Conservation (phyloP, 2,329 filamentous ascomycete species). For the Calonectria pseudoreteaudii region DNA sequence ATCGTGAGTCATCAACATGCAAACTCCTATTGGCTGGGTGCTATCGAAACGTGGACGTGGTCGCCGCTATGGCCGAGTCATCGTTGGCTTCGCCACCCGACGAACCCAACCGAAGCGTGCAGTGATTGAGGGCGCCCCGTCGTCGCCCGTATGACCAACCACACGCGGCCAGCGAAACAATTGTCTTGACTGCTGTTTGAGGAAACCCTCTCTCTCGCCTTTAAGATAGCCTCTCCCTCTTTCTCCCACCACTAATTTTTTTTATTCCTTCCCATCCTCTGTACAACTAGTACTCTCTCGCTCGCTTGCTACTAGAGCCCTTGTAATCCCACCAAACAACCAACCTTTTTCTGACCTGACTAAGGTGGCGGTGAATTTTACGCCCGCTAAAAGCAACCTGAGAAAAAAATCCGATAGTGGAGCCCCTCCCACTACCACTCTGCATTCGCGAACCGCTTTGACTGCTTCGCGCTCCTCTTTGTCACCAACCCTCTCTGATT, state of each 20-base stretch:
- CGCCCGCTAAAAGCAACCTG: slow-evolving; percentile 7
- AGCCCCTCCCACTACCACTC: slow-evolving; percentile 12
- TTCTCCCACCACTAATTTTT: not conserved
- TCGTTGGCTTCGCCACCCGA: slow-evolving; percentile 17
- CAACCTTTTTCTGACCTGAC: not conserved
- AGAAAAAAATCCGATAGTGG: slow-evolving; percentile 32
- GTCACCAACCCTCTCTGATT: slow-evolving; percentile 19
- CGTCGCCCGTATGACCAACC: slow-evolving; percentile 3
- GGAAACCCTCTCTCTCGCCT: not conserved
- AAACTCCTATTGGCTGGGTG: not conserved
- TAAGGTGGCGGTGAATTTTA: slow-evolving; percentile 19
- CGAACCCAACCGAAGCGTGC: slow-evolving; percentile 9
- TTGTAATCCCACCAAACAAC: not conserved
- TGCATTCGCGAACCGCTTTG: slow-evolving; percentile 24
- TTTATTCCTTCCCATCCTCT: slow-evolving; percentile 1
- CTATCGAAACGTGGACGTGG: not conserved
- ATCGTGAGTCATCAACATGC: slow-evolving; percentile 13
- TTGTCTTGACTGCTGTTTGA: not conserved
- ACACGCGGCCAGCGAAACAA: slow-evolving; percentile 17
- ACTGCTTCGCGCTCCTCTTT: slow-evolving; percentile 17
- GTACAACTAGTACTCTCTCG: not conserved
- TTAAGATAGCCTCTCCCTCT: not conserved
- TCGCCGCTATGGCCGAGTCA: slow-evolving; percentile 17
- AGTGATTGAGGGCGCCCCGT: slow-evolving; percentile 1
- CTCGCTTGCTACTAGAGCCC: slow-evolving; percentile 2